These are phyloP conservation scores for Eucalyptus cladocalyx DNA, from an alignment of 345 rosid species.

Conservation along the genomic window DNA sequence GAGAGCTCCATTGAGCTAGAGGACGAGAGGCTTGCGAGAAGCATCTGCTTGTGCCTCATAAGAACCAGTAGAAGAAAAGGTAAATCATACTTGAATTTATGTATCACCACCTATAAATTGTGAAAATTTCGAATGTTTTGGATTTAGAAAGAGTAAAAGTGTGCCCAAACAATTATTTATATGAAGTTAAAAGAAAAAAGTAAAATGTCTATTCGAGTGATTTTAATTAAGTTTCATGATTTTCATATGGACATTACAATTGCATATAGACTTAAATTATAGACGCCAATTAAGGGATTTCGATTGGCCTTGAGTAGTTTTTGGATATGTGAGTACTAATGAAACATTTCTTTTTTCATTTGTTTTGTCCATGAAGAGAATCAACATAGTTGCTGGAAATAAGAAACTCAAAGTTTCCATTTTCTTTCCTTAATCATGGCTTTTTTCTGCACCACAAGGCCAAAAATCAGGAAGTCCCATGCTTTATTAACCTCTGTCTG, in stretches of 20 bases:
- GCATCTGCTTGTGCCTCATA: background rate
- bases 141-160: background rate
- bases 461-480: fast-evolving
- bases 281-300: background rate
- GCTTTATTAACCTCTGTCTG: too few species aligned
- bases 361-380: background rate
- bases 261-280: background rate
- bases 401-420: background rate
- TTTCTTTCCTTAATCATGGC: background rate
- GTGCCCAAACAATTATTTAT: background rate
- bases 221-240: background rate
- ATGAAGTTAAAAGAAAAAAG: background rate
- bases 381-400: background rate
- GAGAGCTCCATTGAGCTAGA: background rate
- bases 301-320: background rate
- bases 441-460: background rate
- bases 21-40: background rate
- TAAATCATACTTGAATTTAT: too few species aligned
- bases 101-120: background rate
- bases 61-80: background rate
- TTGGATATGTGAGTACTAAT: background rate
- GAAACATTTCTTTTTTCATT: background rate
- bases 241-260: background rate
- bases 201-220: background rate
- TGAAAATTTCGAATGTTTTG: background rate